Evolutionary conservation across 169 alveolate species (phyloP), one percentile per base, ranked within the genome.

Genomic region (Plasmodium vivax): DNA sequence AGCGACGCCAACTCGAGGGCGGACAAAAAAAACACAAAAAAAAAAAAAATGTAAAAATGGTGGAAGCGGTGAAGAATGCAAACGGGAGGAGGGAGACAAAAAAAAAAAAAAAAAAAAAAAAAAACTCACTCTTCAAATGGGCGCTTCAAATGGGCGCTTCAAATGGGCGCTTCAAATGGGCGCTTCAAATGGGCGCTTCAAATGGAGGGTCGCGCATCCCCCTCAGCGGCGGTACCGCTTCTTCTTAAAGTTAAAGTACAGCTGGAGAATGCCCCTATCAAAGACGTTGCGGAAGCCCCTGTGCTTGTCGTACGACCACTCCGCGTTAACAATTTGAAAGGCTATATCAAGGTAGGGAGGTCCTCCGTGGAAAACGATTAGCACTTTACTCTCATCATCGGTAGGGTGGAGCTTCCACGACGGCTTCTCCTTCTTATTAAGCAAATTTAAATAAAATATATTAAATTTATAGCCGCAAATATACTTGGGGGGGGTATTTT

Each of bases 341-440:
- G 99, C 99, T 27, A 99, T 96, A 92, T 99, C 99, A 74, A 94
- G 81, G 96, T 99, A 99, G 36, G 99, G 99, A 0, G 99, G 99
- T 1, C 99, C 99, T 1, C 99, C 99, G 82, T 97, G 98, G 96
- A 99, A 99, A 68, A 99, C 98, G 16, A 99, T 96, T 47, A 98
- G 97, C 10, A 98, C 97, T 82, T 98, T 98, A 5, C 77, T 83
- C 27, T 56, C 94, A 23, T 96, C 93, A 84, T 98, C 99, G 51
- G 98, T 96, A 68, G 97, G 97, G 94, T 98, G 98, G 58, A 99
- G 95, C 83, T 95, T 97, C 97, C 98, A 98, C 83, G 98, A 96
- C 2, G 99, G 99, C 8, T 99, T 96, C 85, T 98, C 96, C 30
- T 98, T 96, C 92, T 97, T 97, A 95, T 98, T 99, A 73, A 98